These are phyloP conservation scores for Staphylotrichum tortipilum DNA, from an alignment of 495 filamentous ascomycete genomes.

Conservation along the genomic window DNA sequence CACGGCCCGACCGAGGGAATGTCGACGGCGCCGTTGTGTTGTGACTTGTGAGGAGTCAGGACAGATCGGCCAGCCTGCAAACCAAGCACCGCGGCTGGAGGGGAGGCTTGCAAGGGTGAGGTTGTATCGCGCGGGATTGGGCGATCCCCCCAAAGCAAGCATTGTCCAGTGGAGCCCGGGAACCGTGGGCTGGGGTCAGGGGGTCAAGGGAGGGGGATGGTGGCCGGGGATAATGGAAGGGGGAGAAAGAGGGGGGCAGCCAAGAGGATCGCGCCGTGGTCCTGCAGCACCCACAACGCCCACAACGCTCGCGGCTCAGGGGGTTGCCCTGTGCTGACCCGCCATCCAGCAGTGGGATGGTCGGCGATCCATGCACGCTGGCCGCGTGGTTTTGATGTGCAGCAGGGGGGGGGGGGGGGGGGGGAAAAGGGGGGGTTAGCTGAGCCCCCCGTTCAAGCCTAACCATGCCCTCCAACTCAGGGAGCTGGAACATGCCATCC, in stretches of 20 bases:
- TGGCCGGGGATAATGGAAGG: too few species aligned
- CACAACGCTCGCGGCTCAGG: too few species aligned
- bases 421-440: too few species aligned
- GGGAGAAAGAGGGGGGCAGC: too few species aligned
- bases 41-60: constrained; percentile 1
- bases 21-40: neutral
- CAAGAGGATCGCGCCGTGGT: too few species aligned
- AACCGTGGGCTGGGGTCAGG: too few species aligned
- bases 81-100: neutral
- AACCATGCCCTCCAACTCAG: neutral
- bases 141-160: neutral
- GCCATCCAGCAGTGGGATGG: too few species aligned
- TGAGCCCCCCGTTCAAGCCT: neutral
- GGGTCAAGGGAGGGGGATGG: too few species aligned
- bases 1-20: neutral
- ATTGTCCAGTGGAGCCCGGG: neutral
- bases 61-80: constrained; percentile 1
- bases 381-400: neutral
- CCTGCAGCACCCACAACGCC: too few species aligned
- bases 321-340: too few species aligned
- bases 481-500: neutral
- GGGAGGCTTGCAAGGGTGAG: constrained; percentile 3
- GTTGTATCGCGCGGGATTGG: neutral
- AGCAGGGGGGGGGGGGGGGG: neutral
- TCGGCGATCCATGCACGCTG: neutral